These are phyloP conservation scores for Dorcoceras hygrometricum DNA, from an alignment of 257 asterid species.

Conservation along the genomic window DNA sequence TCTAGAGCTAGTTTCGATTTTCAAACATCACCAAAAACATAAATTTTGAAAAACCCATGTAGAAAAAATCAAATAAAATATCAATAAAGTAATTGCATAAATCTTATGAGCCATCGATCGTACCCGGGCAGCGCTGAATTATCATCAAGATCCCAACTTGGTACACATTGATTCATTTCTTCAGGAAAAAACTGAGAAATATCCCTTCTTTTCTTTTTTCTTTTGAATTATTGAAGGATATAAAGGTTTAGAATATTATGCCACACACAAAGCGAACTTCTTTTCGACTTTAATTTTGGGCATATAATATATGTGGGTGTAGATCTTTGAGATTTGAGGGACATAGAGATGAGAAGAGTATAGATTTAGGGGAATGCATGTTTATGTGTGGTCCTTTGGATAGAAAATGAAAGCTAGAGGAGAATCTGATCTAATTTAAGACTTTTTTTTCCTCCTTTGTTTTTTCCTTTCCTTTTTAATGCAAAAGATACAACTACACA, in stretches of 20 bases:
- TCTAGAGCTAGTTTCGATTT: too few species aligned
- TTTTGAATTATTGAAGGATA: neutral
- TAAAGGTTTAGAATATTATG: neutral
- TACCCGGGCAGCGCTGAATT: constrained; percentile 20
- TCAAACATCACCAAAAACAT: neutral
- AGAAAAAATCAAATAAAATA: constrained; percentile 10
- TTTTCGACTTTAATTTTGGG: neutral
- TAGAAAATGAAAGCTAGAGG: too few species aligned
- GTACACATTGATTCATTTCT: constrained; percentile 69
- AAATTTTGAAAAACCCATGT: constrained; percentile 20
- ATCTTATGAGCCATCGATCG: constrained; percentile 20
- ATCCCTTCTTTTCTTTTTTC: too few species aligned
- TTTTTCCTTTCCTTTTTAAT: too few species aligned
- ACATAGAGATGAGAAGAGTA: neutral
- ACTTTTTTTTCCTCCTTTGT: too few species aligned
- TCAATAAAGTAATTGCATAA: too few species aligned
- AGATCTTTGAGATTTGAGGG: neutral
- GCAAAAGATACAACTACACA: neutral
- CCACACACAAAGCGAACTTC: neutral
- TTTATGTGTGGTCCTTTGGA: neutral
- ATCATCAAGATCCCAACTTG: constrained; percentile 60
- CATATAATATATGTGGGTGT: neutral
- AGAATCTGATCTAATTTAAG: neutral
- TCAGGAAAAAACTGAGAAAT: neutral
- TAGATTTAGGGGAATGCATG: neutral